Evolutionary conservation across 257 asterid species (phyloP), one percentile per base, ranked within the genome.

Genomic region (Solanum commersonii): DNA sequence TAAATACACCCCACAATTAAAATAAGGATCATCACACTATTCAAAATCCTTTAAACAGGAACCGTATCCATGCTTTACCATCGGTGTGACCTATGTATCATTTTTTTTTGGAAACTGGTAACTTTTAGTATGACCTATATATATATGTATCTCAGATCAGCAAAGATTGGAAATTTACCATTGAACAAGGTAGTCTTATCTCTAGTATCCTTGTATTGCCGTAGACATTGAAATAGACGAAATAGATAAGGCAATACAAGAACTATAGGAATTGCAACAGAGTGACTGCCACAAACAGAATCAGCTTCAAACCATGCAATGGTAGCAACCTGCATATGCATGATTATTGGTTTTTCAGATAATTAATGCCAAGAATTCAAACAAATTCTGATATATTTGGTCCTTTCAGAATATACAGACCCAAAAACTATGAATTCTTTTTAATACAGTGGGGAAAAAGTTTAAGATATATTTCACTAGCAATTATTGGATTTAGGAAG

Each of bases 261-360:
- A 90, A 93, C 96, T 34, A 93, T 89, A n/a, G 99, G 98, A 82
- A 97, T 96, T 22, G 98, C 98, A 91, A 95, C 92, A 89, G 99
- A 87, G 91, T 97, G 98, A 93, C 99, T 97, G 82, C 99, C 99
- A 91, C 99, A 96, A 88, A 97, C 95, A 88, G 99, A 96, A 88
- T 96, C 98, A 18, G 98, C 99, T 90, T 97, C 99, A 93, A 96
- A 96, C 99, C 99, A 97, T 77, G 99, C 99, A 85, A 96, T 95
- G 52, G 99, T 95, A 72, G 99, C 99, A 88, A 96, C 99, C 99
- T 97, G 94, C 94, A 92, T 60, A 85, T 52, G 86, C 76, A 71
- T 71, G 25, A 31, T 71, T 27, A 88, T 67, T 44, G 89, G 72
- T 70, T 49, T 88, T 84, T 89, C 84, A 91, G 79, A 87, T 29